These are phyloP conservation scores for Phalaenopsis aphrodite DNA, from an alignment of 106 monocot genomes.

Conservation along the genomic window DNA sequence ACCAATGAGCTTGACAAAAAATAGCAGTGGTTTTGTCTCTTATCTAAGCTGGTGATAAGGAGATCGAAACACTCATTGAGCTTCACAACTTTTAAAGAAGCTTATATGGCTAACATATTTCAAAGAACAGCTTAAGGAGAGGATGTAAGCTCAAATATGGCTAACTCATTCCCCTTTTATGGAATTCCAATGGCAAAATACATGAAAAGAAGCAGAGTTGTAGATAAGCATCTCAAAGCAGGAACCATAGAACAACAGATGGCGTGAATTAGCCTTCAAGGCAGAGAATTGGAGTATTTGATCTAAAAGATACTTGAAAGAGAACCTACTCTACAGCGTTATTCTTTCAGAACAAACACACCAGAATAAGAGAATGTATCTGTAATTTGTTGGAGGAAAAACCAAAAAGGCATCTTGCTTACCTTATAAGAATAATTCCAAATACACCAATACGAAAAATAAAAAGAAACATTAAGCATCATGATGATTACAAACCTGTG, in stretches of 20 bases:
- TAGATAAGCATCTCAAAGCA: too few relatives aligned
- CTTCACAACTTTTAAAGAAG: neutral
- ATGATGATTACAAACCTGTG: conserved; percentile 37
- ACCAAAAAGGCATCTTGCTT: neutral
- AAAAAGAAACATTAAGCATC: neutral
- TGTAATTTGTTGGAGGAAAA: neutral
- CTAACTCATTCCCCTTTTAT: neutral
- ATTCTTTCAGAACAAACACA: neutral
- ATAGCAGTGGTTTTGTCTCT: neutral
- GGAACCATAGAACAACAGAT: too few relatives aligned
- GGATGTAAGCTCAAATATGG: neutral
- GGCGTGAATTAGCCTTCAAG: too few relatives aligned
- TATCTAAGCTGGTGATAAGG: neutral
- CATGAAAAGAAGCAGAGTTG: too few relatives aligned
- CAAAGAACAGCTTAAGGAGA: neutral
- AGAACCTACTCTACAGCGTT: neutral
- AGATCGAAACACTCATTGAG: neutral
- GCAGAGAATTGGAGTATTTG: too few relatives aligned
- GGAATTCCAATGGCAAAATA: neutral
- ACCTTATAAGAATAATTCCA: neutral
- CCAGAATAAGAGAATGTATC: neutral
- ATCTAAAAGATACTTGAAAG: too few relatives aligned
- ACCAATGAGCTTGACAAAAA: neutral
- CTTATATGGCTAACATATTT: neutral
- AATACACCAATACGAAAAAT: neutral